Base-by-base conservation (phyloP, 768 basidiomycete species). In the Pulveroboletus sp. region DNA sequence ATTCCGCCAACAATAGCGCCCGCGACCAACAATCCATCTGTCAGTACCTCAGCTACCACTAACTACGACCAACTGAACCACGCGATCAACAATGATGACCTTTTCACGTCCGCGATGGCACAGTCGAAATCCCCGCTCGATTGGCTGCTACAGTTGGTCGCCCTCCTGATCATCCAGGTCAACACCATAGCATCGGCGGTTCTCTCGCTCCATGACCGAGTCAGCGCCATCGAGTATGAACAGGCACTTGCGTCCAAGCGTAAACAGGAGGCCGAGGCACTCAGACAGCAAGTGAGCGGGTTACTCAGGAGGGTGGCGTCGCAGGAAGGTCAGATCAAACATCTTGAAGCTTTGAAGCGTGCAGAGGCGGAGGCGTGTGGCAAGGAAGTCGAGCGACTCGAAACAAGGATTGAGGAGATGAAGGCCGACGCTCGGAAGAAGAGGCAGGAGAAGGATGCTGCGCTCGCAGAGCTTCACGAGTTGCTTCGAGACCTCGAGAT, bases 311-410 rank as follows among this genome's bases (percentile, higher is more conserved):
- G 21, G 13, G 39, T 52, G 24, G 50, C 47, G 17, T 48, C 19
- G 5, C 62, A 62, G 43, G 49, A 53, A 7, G 47, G 43, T 37
- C 53, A 45, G 7, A 53, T 62, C 4, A 23, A 24, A 7, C 10
- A 1, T 17, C 33, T 64, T 14, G 49, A 53, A 21, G 35, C 10
- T 34, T 59, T 40, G 6, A 56, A 43, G 27, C 44, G 32, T 13
- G 35, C 17, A 8, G 57, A 51, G 39, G 34, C 19, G 9, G 44
- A 40, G 3, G 20, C 37, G 6, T 39, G 37, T 37, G 36, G 37
- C 47, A 51, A 35, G 49, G 52, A 13, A 12, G 29, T 56, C 2
- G 27, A 42, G 44, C 57, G 53, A 40, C 60, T 63, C 43, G 35
- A 33, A 33, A 42, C 37, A 21, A 56, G 19, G 43, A 33, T 57